Evolutionary conservation across 257 asterid species (phyloP).

Genomic region (Capsicum chinense): DNA sequence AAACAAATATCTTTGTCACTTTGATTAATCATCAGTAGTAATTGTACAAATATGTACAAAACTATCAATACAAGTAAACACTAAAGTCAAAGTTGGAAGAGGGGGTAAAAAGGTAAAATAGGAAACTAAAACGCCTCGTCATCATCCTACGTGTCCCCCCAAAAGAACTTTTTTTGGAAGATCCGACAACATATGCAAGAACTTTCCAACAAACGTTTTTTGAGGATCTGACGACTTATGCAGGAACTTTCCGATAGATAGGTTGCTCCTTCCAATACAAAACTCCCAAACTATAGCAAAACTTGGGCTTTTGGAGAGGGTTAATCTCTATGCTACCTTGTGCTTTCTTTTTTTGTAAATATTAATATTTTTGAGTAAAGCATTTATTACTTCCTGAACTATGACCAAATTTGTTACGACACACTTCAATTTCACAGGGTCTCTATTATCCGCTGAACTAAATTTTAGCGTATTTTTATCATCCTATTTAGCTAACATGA

Average conservation of each 20-base stretch:
- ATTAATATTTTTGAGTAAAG: no score
- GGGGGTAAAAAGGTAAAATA: not conserved
- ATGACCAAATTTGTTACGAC: no score
- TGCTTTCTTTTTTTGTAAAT: no score
- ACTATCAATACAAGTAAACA: not conserved
- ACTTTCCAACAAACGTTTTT: not conserved
- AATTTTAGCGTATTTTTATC: no score
- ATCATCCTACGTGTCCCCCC: not conserved
- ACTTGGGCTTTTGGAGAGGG: slow-evolving; percentile 21
- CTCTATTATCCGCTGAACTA: no score
- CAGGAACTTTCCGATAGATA: not conserved
- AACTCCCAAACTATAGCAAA: not conserved
- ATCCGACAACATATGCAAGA: not conserved
- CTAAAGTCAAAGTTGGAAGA: not conserved
- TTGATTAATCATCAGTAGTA: not conserved
- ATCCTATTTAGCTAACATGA: no score
- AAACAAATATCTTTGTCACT: slow-evolving; percentile 9
- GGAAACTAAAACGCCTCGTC: not conserved
- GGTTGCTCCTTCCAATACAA: not conserved
- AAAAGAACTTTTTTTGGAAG: not conserved
- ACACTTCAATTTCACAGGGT: no score
- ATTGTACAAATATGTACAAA: slow-evolving; percentile 1
- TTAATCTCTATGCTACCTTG: not conserved
- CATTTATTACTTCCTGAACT: no score
- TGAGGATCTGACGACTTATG: not conserved